phyloP scores from a whole-genome alignment of 2,329 filamentous ascomycete genomes.

The Leptographium lundbergii region DNA sequence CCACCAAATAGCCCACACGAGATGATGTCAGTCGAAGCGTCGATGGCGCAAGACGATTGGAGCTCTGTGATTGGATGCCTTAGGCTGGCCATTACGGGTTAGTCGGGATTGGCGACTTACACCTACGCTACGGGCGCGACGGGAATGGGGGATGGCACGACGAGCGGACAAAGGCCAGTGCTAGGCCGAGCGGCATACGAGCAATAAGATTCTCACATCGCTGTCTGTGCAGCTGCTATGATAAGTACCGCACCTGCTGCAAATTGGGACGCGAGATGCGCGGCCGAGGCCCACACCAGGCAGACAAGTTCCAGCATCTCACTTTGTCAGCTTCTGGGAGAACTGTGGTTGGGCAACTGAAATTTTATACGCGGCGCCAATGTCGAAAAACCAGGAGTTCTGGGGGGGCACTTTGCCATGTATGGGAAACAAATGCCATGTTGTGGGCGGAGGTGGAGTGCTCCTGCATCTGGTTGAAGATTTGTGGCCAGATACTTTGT shows the following conservation, averaged over 20 bases:
- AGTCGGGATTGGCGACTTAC: not conserved
- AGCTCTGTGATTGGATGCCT: constrained; percentile 11
- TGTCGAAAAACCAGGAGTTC: not conserved
- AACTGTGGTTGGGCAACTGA: not conserved
- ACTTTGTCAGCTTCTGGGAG: not conserved
- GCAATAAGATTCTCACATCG: no score
- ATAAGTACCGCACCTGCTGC: not conserved
- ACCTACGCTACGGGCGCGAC: not conserved
- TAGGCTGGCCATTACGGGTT: not conserved
- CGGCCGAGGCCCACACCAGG: not conserved
- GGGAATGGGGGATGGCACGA: not conserved
- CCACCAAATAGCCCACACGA: not conserved
- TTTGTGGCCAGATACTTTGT: no score
- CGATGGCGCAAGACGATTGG: constrained; percentile 9
- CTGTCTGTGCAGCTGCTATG: not conserved
- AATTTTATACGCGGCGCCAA: not conserved
- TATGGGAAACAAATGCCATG: not conserved
- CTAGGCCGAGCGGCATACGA: not conserved
- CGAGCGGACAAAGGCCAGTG: not conserved
- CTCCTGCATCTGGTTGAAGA: not conserved
- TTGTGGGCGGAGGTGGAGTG: not conserved
- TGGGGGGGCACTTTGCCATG: not conserved
- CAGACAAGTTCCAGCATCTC: not conserved
- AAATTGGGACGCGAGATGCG: not conserved
- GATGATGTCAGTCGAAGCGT: constrained; percentile 12